Base-by-base conservation (phyloP, 1,284 basidiomycete species). In the Stygiomarasmius scandens region DNA sequence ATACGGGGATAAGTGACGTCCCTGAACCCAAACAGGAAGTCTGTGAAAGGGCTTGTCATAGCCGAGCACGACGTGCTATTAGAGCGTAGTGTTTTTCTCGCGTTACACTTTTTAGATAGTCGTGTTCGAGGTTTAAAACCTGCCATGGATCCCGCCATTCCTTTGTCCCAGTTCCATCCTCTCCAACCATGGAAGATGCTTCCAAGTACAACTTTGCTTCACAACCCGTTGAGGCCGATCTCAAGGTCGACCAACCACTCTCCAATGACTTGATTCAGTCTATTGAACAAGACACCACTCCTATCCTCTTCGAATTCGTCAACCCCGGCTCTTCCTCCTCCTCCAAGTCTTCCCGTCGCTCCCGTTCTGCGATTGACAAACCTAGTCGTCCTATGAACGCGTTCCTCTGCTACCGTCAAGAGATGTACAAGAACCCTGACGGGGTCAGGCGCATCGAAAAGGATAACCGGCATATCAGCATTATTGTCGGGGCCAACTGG, bases 361-460 rank as follows among this genome's bases (percentile, higher is more conserved):
- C 63, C 78, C 78, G n/a, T 79, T 79, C 58, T 74, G 63, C 34
- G 77, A 11, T 34, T 8, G 27, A 25, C 36, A 45, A 71, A 72
- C 88, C 89, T 59, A 80, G 19, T 51, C 84, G 92, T 12, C 93
- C 92, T 0, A 78, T 87, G 27, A 95, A 94, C 69, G 85, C 90
- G 24, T 95, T 93, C 76, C 92, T 95, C 75, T 81, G 94, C 67
- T 95, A 90, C 71, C 84, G 92, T 55, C 5, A 8, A 4, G 38
- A 8, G n/a, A 41, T 16, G 38, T 19, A 5, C 38, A 41, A 41
- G 14, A 16, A 41, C n/a, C 38, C 38, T 4, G n/a, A 19, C n/a
- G 38, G 38, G 11, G n/a, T 41, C 23, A 69, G 71, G 29, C 67
- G 64, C 32, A 71, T 82, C 59, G 83, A 83, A 66, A 74, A 73